A percentile compares a stretch with the other conserved stretches of the same genome.
These are phyloP conservation scores for Lipomyces yarrowii DNA, from an alignment of 1,139 yeast species.

Conservation along the genomic window DNA sequence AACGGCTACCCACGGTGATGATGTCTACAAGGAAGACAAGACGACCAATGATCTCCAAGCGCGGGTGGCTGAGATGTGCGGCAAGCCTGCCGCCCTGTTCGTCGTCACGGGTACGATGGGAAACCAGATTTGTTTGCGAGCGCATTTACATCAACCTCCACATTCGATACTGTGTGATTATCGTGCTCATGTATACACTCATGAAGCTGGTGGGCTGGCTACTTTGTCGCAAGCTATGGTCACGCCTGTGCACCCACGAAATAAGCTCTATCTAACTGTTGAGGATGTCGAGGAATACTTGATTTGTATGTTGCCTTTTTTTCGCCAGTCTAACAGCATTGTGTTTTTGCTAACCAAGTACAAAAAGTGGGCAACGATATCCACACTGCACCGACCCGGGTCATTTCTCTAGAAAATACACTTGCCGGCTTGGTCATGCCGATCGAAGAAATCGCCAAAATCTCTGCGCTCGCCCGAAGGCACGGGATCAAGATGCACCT, in stretches of 20 bases:
- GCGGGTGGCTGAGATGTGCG: conserved; percentile 68
- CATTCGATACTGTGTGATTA: conserved; percentile 81
- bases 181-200: conserved; percentile 78
- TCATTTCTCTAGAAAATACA: conserved; percentile 86
- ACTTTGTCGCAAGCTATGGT: conserved; percentile 92
- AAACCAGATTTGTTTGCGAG: conserved; percentile 82
- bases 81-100: conserved; percentile 80
- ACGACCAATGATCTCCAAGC: conserved; percentile 67
- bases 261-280: conserved; percentile 65
- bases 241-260: conserved; percentile 74
- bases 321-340: too few species aligned
- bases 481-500: conserved; percentile 71
- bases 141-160: conserved; percentile 83
- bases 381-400: conserved; percentile 86
- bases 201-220: conserved; percentile 92
- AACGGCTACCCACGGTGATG: conserved; percentile 74
- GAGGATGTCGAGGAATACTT: conserved; percentile 71
- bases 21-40: conserved; percentile 83
- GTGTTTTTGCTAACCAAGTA: neutral
- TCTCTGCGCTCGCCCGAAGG: conserved; percentile 69
- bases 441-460: conserved; percentile 72
- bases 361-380: conserved; percentile 66
- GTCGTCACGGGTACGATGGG: conserved; percentile 91
- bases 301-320: conserved; percentile 43
- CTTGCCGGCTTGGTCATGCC: conserved; percentile 83